Evolutionary conservation across 2,329 filamentous ascomycete species (phyloP).

Genomic region (Penicillium sp.): DNA sequence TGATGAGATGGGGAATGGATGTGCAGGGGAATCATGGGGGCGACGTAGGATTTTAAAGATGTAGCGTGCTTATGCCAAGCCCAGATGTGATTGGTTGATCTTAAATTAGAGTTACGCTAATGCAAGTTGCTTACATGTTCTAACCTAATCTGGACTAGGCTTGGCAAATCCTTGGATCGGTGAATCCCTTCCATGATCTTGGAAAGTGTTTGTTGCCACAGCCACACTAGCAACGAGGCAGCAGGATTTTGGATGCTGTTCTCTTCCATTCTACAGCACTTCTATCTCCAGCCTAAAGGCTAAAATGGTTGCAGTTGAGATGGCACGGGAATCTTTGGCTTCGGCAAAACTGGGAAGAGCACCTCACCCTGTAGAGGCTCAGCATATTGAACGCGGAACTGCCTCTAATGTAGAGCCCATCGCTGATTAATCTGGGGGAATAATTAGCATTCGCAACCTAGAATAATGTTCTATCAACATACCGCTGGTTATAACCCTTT

Average conservation of each 20-base stretch:
- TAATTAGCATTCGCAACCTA: no score
- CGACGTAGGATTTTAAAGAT: not conserved
- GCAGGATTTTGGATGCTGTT: not conserved
- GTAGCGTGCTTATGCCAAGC: not conserved
- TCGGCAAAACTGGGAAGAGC: no score
- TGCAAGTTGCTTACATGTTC: not conserved
- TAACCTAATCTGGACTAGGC: not conserved
- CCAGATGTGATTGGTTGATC: not conserved
- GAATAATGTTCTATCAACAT: no score
- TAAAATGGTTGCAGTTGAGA: no score
- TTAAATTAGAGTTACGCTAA: not conserved
- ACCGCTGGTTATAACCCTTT: no score
- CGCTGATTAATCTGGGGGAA: no score
- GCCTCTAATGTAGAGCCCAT: no score
- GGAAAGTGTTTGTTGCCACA: not conserved
- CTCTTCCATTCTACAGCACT: not conserved
- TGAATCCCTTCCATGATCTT: not conserved
- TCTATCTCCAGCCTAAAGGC: not conserved
- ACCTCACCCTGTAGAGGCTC: no score
- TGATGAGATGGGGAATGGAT: not conserved
- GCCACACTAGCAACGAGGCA: not conserved
- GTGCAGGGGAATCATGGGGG: not conserved
- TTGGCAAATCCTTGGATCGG: not conserved
- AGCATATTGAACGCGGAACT: no score
- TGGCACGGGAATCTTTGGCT: no score